Evolutionary conservation across 371 early-diverging fungal genomes (phyloP), one percentile per base, ranked within the genome.

Genomic region (Mortierella sp.): DNA sequence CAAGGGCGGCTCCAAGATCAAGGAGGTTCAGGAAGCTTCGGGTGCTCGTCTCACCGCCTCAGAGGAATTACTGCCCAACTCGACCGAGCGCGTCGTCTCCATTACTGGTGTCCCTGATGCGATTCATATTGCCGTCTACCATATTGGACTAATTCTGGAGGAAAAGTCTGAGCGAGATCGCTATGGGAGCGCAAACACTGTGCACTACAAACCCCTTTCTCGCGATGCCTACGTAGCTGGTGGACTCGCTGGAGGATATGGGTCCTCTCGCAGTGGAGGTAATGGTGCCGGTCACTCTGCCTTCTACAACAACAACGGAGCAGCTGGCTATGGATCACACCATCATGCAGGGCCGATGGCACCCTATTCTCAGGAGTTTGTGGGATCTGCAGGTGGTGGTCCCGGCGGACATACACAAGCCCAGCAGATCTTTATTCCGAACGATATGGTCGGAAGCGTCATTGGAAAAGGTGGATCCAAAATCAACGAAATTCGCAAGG

Each of bases 391-490:
- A 4, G 63, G 77, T 26, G 63, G 72, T 47, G 58, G 87, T 57
- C 44, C 78, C 71, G 28, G 55, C 72, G 58, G 74, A 10, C 79
- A 72, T 28, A 80, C 91, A n/a, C 92, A 93, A 80, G 92, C 94
- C 48, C 95, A 95, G 79, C 95, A 96, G 83, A 95, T 97, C 60
- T 94, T 91, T 84, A 95, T 96, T 72, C 96, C 97, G 1, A 94
- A 94, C 82, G 95, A 96, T 75, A 94, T 96, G 94, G 96, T 96
- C 44, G 97, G 97, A 11, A 93, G 94, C 70, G 93, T 97, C 71
- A 97, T 97, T 89, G 97, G 97, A 78, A 96, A 96, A 82, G 94
- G 93, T 8, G 97, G 97, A 21, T 89, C 89, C 70, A 95, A 94
- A 86, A 97, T 97, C 82, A 96, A 95, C 82, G 96, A 96, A 80